Percentiles rank a stretch among this genome's conserved stretches.
Conservation (phyloP, 352 stramenopile genomes). For the Phytophthora aleatoria region DNA sequence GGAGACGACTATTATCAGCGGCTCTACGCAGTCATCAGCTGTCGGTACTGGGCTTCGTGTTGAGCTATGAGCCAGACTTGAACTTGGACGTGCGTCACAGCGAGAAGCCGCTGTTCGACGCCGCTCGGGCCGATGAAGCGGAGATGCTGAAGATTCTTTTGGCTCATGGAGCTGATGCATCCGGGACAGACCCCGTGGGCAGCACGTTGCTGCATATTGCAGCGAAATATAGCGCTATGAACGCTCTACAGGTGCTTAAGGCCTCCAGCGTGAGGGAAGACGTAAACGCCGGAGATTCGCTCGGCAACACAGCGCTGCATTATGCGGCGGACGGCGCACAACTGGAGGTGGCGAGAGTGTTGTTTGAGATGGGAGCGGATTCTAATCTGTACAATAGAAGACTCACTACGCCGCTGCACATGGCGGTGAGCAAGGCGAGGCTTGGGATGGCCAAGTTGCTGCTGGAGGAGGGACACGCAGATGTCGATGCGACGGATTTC, state of each 20-base stretch:
- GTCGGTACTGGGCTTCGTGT: slow-evolving; percentile 36
- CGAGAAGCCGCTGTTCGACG: slow-evolving; percentile 41
- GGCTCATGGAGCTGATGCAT: slow-evolving; percentile 26
- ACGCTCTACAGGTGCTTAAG: slow-evolving; percentile 25
- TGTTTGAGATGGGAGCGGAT: slow-evolving; percentile 29
- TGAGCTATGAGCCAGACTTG: slow-evolving; percentile 38
- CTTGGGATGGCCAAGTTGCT: slow-evolving; percentile 30
- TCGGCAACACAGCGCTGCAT: slow-evolving; percentile 41
- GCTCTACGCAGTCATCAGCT: slow-evolving; percentile 32
- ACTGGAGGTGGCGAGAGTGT: slow-evolving; percentile 14
- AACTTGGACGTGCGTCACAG: slow-evolving; percentile 32
- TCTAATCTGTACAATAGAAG: slow-evolving; percentile 32
- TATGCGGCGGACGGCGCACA: slow-evolving; percentile 35
- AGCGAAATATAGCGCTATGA: slow-evolving; percentile 30
- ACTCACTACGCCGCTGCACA: slow-evolving; percentile 28
- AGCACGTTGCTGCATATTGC: slow-evolving; percentile 43
- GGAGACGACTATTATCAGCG: slow-evolving; percentile 27
- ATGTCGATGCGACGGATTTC: slow-evolving; percentile 32
- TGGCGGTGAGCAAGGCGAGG: slow-evolving; percentile 33
- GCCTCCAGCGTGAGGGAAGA: slow-evolving; percentile 23
- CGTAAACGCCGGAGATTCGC: slow-evolving; percentile 31
- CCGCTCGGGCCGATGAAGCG: slow-evolving; percentile 21
- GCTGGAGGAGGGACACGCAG: slow-evolving; percentile 29
- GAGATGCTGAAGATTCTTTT: slow-evolving; percentile 38
- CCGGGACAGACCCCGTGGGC: slow-evolving; percentile 26